A percentile compares a stretch with the other conserved stretches of the same genome.
phyloP scores from a whole-genome alignment of 148 eudicot species.

The Rhododendron vialii region DNA sequence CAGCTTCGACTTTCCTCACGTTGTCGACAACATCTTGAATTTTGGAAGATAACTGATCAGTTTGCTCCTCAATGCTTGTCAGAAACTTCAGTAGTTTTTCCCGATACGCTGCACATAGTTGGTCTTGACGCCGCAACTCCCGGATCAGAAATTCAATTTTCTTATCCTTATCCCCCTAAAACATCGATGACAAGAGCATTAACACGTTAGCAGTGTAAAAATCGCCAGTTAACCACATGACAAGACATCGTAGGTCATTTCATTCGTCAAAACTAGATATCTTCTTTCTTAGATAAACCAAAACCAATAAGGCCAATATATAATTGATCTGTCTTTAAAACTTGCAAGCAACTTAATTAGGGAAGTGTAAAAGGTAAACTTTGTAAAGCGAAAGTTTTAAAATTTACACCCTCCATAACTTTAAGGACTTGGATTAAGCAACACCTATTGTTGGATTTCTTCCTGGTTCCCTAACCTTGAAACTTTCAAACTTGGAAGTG shows the following conservation, averaged over 20 bases:
- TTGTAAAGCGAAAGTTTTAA: neutral
- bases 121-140: conserved; percentile 51
- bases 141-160: conserved; percentile 42
- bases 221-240: neutral
- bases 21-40: conserved; percentile 33
- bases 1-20: conserved; percentile 43
- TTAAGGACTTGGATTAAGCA: neutral
- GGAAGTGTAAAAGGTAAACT: neutral
- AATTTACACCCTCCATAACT: neutral
- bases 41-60: conserved; percentile 39
- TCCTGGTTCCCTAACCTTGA: neutral
- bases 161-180: conserved; percentile 44
- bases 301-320: neutral
- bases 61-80: conserved; percentile 34
- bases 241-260: neutral
- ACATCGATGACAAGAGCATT: neutral
- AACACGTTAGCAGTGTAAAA: neutral
- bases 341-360: neutral
- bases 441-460: neutral
- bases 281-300: neutral
- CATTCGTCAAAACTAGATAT: neutral
- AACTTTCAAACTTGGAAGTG: neutral
- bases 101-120: conserved; percentile 30
- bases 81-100: conserved; percentile 31
- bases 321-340: neutral